Evolutionary conservation across 192 early-diverging fungal species (phyloP).

Genomic region (Cetraspora pellucida): DNA sequence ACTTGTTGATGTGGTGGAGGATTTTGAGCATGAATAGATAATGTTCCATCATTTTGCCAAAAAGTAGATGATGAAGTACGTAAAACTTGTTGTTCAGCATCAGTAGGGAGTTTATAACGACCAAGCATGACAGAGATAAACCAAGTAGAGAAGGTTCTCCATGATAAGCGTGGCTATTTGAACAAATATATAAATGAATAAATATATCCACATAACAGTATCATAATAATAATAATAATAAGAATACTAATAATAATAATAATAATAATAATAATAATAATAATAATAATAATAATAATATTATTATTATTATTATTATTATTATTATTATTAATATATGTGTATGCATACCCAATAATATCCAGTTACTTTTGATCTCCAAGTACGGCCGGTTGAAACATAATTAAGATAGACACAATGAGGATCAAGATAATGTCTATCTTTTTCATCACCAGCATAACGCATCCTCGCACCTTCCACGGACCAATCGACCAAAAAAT

Average conservation of each 20-base stretch:
- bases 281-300: too few species aligned
- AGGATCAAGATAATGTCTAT: slow-evolving; percentile 18
- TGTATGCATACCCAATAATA: slow-evolving; percentile 20
- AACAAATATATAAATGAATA: not conserved
- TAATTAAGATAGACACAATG: slow-evolving; percentile 32
- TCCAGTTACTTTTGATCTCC: slow-evolving; percentile 28
- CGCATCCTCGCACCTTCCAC: slow-evolving; percentile 29
- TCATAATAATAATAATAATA: too few species aligned
- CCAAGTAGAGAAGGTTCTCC: not conserved
- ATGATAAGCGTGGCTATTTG: slow-evolving; percentile 22
- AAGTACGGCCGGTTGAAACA: slow-evolving; percentile 1
- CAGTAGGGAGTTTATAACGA: slow-evolving; percentile 18
- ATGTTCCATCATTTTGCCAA: slow-evolving; percentile 31
- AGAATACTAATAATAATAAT: too few species aligned
- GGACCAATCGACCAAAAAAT: slow-evolving; percentile 32
- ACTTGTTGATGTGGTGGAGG: slow-evolving; percentile 30
- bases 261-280: too few species aligned
- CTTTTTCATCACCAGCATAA: slow-evolving; percentile 18
- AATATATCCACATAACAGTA: not conserved
- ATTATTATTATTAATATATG: too few species aligned
- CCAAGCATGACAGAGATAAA: slow-evolving; percentile 20
- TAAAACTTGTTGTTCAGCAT: slow-evolving; percentile 28
- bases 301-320: too few species aligned
- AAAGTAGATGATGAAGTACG: slow-evolving; percentile 27
- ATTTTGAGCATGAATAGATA: not conserved